Evolutionary conservation across 257 asterid genomes (phyloP), one percentile per base, ranked within the genome.

Genomic region (Eustoma russellianum): DNA sequence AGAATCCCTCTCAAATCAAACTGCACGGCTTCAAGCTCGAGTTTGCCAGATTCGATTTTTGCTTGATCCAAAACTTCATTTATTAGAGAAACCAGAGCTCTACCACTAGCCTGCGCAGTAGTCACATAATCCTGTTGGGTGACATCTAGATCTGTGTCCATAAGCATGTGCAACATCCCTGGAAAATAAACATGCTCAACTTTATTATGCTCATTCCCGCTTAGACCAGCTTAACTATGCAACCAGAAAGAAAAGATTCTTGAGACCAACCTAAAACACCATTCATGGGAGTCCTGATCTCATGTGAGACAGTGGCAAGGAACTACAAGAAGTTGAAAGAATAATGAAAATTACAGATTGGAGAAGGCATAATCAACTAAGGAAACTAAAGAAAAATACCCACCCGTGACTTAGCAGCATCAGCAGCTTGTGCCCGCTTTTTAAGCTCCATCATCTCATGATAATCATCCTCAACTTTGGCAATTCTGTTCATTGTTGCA

Each of bases 101-200:
- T 88, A 48, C 99, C 99, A 68, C 99, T 92, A 67, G 88, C 99
- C 69, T 94, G 86, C 33, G 99, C 99, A 44, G 94, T 88, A 74
- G 88, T 71, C 28, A 92, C 97, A 60, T 85, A 92, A 68, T 92
- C 99, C 73, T 80, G 85, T 66, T 92, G 99, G 24, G 99, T 85
- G 69, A 82, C 99, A 70, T 92, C 97, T 5, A 92, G 75, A 49
- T 77, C 75, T 13, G 99, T 92, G 70, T 88, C 99, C 96, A 72
- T 81, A 56, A 92, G 97, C 99, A 92, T 88, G 69, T 85, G 95
- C 63, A 92, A 81, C 97, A 92, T 88, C 66, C 98, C 98, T 92
- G 73, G 61, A 48, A 53, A 41, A 55, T 14, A 60, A 16, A 52
- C 46, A 55, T 57, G 49, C 47, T 57, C 45, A 48, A 41, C 53